phyloP scores from a whole-genome alignment of 306 rosid genomes.

The Cyamopsis tetragonoloba region DNA sequence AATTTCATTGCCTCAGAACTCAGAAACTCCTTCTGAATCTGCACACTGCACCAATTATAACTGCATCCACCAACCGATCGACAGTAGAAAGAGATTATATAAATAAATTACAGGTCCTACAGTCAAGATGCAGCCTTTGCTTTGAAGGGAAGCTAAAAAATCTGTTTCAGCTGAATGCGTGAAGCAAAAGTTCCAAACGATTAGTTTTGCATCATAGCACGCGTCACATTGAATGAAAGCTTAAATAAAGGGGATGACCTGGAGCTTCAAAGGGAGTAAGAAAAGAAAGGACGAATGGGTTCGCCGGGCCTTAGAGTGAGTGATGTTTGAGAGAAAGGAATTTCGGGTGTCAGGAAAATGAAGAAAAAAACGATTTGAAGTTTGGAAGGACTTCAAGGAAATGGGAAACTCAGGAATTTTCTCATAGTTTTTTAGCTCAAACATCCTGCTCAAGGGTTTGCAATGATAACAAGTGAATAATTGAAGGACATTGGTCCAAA shows the following conservation, averaged over 20 bases:
- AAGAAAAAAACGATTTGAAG: conserved; percentile 53
- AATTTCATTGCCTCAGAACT: no score
- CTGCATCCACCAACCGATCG: conserved; percentile 48
- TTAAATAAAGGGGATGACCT: conserved; percentile 49
- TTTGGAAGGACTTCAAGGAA: conserved; percentile 31
- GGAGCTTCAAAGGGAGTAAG: conserved; percentile 48
- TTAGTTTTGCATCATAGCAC: no score
- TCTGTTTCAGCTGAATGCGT: no score
- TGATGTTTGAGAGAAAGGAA: no score
- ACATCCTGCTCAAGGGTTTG: conserved; percentile 32
- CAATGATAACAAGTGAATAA: conserved; percentile 22
- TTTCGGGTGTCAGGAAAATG: conserved; percentile 26
- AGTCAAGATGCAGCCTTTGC: no score
- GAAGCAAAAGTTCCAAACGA: no score
- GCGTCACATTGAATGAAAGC: conserved; percentile 50
- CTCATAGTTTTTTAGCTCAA: conserved; percentile 37
- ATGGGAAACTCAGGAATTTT: conserved; percentile 43
- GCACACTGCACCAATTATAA: conserved; percentile 42
- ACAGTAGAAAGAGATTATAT: conserved; percentile 45
- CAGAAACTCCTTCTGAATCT: conserved; percentile 28
- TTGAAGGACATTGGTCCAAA: conserved; percentile 28
- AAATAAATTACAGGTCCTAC: conserved; percentile 46
- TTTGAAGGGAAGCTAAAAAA: no score
- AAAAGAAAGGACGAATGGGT: conserved; percentile 48
- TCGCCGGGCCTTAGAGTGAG: conserved; percentile 32